Base-by-base conservation (phyloP, 352 stramenopile genomes). In the Phytophthora vignae region DNA sequence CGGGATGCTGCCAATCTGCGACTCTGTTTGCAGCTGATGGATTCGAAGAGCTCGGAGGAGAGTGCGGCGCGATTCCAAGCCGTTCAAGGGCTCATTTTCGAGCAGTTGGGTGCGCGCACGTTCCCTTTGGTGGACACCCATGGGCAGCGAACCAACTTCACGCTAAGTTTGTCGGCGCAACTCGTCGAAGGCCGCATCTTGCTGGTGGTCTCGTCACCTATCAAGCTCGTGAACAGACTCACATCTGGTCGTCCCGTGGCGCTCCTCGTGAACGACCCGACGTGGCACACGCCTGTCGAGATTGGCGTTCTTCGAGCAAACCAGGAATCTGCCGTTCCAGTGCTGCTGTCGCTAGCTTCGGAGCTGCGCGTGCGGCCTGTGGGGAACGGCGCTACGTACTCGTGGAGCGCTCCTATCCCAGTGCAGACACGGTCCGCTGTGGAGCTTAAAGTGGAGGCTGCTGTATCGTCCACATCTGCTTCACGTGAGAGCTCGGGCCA, bases 51-150 rank as follows among this genome's bases (percentile, higher is more conserved):
- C 46, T 52, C 67, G 11, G 31, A 27, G 7, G 59, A 60, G 1
- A 46, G 25, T 44, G 25, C 22, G 36, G 61, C 71, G 7, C 62
- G 74, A 27, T 94, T 92, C 55, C 82, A 90, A 64, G 82, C 89
- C 7, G 77, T 96, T n/a, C 75, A 88, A 73, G 86, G 82, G n/a
- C 90, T 96, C 22, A 88, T 93, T 64, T 91, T 94, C 57, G 87
- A 96, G 64, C 84, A 94, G 46, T 52, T 96, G 1, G 87, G 87
- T 1, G 83, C 80, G 27, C 87, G 86, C 46, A 85, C 83, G 12
- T 90, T 92, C 61, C 73, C 83, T 54, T 71, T 95, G 4, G 63
- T 93, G 1, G 85, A 94, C 49, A 76, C 72, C 1, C 67, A 73
- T 9, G 81, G 81, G 9, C 74, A 81, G 21, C 55, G 79, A n/a